Evolutionary conservation across 1,284 basidiomycete species (phyloP).

Genomic region (Mycena citricolor): DNA sequence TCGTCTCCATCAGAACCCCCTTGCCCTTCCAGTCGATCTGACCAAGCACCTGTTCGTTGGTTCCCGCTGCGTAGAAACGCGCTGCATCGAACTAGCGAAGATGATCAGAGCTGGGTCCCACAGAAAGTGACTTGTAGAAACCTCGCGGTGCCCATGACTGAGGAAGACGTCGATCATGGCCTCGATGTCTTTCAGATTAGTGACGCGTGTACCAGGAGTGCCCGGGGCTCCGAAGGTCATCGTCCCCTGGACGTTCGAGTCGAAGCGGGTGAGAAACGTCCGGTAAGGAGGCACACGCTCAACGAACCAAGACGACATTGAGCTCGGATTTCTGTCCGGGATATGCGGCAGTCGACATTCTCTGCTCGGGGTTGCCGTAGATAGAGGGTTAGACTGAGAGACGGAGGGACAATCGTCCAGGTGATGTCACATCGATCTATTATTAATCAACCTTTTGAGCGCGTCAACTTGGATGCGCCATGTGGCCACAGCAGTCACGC

Average conservation of each 20-base stretch:
- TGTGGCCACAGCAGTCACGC: too few species aligned
- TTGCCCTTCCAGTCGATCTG: slow-evolving; percentile 6
- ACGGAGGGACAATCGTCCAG: too few species aligned
- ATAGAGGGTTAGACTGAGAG: too few species aligned
- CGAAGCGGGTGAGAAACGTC: not conserved
- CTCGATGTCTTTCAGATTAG: slow-evolving; percentile 32
- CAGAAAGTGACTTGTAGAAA: slow-evolving; percentile 37
- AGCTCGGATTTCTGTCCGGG: slow-evolving; percentile 7
- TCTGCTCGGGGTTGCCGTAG: too few species aligned
- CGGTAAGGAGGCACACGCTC: too few species aligned
- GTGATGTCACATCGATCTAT: too few species aligned
- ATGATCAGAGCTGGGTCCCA: not conserved
- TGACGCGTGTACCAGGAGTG: slow-evolving; percentile 42
- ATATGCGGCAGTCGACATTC: too few species aligned
- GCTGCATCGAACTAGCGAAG: slow-evolving; percentile 16
- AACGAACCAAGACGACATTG: slow-evolving; percentile 13
- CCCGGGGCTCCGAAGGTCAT: slow-evolving; percentile 49
- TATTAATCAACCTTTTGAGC: too few species aligned
- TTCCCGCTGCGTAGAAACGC: not conserved
- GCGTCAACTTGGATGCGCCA: too few species aligned
- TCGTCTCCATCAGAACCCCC: slow-evolving; percentile 13
- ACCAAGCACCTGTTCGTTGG: slow-evolving; percentile 5
- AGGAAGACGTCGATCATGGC: slow-evolving; percentile 49
- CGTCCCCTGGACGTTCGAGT: slow-evolving; percentile 34
- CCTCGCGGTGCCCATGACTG: slow-evolving; percentile 41